phyloP scores from a whole-genome alignment of 1,139 yeast genomes.

The Yamadazyma atlantica region DNA sequence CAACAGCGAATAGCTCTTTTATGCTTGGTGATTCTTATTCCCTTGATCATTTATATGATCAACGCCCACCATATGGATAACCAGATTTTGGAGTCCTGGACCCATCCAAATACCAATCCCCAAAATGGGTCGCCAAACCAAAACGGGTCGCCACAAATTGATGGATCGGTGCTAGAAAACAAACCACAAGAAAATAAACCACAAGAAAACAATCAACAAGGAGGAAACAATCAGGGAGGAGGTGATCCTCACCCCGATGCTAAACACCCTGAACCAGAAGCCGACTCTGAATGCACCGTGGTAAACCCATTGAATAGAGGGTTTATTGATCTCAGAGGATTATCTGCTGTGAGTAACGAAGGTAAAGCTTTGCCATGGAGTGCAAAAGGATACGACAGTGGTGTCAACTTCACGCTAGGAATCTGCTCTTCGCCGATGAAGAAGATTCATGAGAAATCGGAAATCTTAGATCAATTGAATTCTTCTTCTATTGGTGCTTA shows the following conservation, averaged over 20 bases:
- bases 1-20: constrained; percentile 20
- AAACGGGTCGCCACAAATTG: neutral
- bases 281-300: constrained; percentile 49
- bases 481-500: constrained; percentile 63
- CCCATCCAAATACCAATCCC: too few species aligned
- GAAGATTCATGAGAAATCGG: constrained; percentile 28
- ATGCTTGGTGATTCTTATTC: constrained; percentile 14
- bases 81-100: constrained; percentile 12
- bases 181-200: neutral
- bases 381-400: constrained; percentile 70
- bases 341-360: constrained; percentile 45
- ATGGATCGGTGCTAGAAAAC: neutral
- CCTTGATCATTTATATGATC: constrained; percentile 17
- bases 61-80: constrained; percentile 9
- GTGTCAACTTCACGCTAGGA: constrained; percentile 75
- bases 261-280: too few species aligned
- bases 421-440: constrained; percentile 70
- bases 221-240: too few species aligned
- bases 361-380: constrained; percentile 57
- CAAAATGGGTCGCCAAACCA: too few species aligned
- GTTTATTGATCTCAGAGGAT: constrained; percentile 54
- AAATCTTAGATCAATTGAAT: constrained; percentile 43
- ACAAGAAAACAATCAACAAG: too few species aligned
- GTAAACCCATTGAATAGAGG: constrained; percentile 52
- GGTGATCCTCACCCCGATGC: too few species aligned